Base-by-base conservation (phyloP, 1,139 yeast genomes). In the Saccharomyces uvarum region DNA sequence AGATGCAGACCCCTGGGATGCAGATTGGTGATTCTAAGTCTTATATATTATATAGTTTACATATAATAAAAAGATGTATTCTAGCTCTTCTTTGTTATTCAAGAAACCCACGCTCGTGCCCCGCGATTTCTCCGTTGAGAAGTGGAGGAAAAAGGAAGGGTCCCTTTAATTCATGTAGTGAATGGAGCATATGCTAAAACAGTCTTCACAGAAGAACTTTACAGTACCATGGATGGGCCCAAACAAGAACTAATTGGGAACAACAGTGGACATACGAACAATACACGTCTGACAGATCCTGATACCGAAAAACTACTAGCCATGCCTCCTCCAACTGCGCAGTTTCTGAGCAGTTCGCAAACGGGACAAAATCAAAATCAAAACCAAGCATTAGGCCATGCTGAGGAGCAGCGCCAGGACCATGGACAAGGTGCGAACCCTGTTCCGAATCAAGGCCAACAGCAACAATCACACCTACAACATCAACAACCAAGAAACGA, bases 241-340 rank as follows among this genome's bases (percentile, higher is more conserved):
- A 38, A 9, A 16, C 13, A 38, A 6, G 11, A 16, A 38, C 11
- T 38, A 38, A 16, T 38, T 9, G 24, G 26, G 26, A 9, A 38
- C n/a, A 38, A 11, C 26, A 19, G 2, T 9, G 5, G 24, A 3
- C 11, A 38, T 11, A 11, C 44, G 21, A 38, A 4, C 44, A 5
- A 38, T 38, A 38, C 5, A 19, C 24, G 26, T 47, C 53, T 19
- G 54, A 54, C 52, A 26, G 48, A 55, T 53, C 51, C 53, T 31
- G 53, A 46, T 24, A 52, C 51, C 19, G 51, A 51, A 51, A 53
- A 47, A 38, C 52, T 58, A 47, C 38, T 42, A 46, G 60, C 53
- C 27, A 65, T 57, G 54, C 58, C 59, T 47, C 56, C 55, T 8
- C 44, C 61, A 9, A 55, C 54, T 46, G 29, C 55, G 29, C 47